phyloP scores from a whole-genome alignment of 768 basidiomycete species.

The Rhizopogon salebrosus region DNA sequence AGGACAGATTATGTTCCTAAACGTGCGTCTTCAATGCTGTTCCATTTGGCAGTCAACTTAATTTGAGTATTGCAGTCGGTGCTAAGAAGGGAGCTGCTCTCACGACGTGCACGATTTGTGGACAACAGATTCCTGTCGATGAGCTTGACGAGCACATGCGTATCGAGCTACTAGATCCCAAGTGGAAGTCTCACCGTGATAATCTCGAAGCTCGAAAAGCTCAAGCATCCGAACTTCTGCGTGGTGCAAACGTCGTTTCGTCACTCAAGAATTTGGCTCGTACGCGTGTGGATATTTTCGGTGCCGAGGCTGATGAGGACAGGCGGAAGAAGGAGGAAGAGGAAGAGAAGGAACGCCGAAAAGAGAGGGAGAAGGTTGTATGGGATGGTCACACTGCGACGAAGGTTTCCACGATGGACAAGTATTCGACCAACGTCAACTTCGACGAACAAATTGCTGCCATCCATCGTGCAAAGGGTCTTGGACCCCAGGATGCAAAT shows the following conservation, averaged over 20 bases:
- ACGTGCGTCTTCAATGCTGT: slow-evolving; percentile 43
- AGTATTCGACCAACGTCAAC: slow-evolving; percentile 89
- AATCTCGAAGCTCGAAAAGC: slow-evolving; percentile 84
- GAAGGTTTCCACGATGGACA: slow-evolving; percentile 87
- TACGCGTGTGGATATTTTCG: slow-evolving; percentile 97
- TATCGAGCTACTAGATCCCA: slow-evolving; percentile 94
- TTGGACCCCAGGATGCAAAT: slow-evolving; percentile 74
- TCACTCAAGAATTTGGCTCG: slow-evolving; percentile 91
- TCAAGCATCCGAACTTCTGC: slow-evolving; percentile 80
- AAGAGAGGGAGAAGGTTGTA: slow-evolving; percentile 90
- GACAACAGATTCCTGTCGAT: slow-evolving; percentile 94
- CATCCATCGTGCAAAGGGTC: slow-evolving; percentile 88
- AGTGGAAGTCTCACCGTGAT: slow-evolving; percentile 96
- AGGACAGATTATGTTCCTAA: slow-evolving; percentile 95
- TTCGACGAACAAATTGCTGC: slow-evolving; percentile 98
- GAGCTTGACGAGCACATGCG: slow-evolving; percentile 98
- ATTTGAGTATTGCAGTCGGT: slow-evolving; percentile 44
- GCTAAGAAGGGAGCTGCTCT: slow-evolving; percentile 57
- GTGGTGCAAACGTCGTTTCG: slow-evolving; percentile 89
- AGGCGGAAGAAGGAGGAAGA: slow-evolving; percentile 83
- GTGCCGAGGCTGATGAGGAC: slow-evolving; percentile 90
- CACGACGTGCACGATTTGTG: slow-evolving; percentile 89
- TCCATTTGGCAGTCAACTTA: slow-evolving; percentile 1
- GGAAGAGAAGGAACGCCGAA: slow-evolving; percentile 72
- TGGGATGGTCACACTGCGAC: slow-evolving; percentile 99